phyloP scores from a whole-genome alignment of 164 flowering plant genomes.

The Magnolia kwangsiensis region DNA sequence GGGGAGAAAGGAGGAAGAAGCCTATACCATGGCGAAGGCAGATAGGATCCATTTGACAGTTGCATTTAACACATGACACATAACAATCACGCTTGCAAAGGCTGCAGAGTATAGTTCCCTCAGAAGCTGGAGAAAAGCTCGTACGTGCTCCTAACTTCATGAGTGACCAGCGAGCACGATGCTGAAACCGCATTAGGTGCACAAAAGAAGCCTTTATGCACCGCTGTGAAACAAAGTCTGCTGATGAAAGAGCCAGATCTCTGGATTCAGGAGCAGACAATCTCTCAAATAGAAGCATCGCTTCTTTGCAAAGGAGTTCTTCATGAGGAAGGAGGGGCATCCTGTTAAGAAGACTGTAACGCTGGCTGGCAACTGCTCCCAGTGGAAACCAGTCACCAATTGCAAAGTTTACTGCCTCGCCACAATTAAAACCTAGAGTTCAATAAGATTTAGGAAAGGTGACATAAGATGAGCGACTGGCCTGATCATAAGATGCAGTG shows the following conservation, averaged over 20 bases:
- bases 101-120: constrained; percentile 80
- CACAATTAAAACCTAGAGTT: constrained; percentile 86
- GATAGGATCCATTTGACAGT: constrained; percentile 61
- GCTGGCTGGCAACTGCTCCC: constrained; percentile 84
- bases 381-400: constrained; percentile 91
- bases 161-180: constrained; percentile 77
- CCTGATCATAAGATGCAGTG: background rate
- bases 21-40: constrained; percentile 90
- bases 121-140: constrained; percentile 34
- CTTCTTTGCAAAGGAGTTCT: constrained; percentile 92
- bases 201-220: constrained; percentile 68
- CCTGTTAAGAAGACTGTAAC: constrained; percentile 82
- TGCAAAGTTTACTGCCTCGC: constrained; percentile 99
- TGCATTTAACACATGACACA: constrained; percentile 71
- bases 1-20: background rate
- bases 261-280: constrained; percentile 16
- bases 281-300: constrained; percentile 56
- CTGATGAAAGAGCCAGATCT: constrained; percentile 29
- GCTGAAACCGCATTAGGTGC: constrained; percentile 76
- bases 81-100: constrained; percentile 96
- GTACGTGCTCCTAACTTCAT: constrained; percentile 46
- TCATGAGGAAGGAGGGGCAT: constrained; percentile 90
- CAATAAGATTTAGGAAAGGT: background rate
- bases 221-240: constrained; percentile 43
- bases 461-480: background rate